A percentile compares a stretch with the other conserved stretches of the same genome.
Conservation (phyloP, 2,329 filamentous ascomycete species). For the Calonectria henricotiae region DNA sequence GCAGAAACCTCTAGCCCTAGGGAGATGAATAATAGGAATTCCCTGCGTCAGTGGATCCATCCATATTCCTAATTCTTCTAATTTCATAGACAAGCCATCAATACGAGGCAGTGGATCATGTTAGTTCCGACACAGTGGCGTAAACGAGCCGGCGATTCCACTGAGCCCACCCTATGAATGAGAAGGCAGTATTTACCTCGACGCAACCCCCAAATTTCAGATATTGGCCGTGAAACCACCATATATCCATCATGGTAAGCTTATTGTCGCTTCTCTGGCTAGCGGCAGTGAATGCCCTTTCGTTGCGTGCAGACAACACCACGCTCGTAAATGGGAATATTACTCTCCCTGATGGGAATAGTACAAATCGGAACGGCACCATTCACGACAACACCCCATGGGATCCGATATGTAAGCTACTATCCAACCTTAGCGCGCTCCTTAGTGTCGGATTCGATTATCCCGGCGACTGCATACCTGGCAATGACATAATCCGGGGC, state of each 20-base stretch:
- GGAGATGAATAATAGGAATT: conserved; percentile 2
- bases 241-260: conserved; percentile 15
- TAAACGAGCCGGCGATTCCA: conserved; percentile 2
- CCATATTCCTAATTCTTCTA: conserved; percentile 5
- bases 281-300: not conserved
- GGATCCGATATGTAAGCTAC: conserved; percentile 43
- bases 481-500: conserved; percentile 53
- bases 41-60: not conserved
- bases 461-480: conserved; percentile 53
- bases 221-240: not conserved
- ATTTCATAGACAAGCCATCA: conserved; percentile 18
- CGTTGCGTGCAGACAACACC: not conserved
- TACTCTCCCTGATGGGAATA: not conserved
- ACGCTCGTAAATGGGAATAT: not conserved
- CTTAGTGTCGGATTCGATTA: conserved; percentile 55
- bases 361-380: not conserved
- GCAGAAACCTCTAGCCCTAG: not conserved
- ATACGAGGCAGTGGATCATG: not conserved
- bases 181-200: not conserved
- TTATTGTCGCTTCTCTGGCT: conserved; percentile 18
- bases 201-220: no score
- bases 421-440: conserved; percentile 47
- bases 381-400: conserved; percentile 8
- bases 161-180: not conserved
- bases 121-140: not conserved